Base-by-base conservation (phyloP, 805 yeast genomes). In the Schwanniomyces sp. region DNA sequence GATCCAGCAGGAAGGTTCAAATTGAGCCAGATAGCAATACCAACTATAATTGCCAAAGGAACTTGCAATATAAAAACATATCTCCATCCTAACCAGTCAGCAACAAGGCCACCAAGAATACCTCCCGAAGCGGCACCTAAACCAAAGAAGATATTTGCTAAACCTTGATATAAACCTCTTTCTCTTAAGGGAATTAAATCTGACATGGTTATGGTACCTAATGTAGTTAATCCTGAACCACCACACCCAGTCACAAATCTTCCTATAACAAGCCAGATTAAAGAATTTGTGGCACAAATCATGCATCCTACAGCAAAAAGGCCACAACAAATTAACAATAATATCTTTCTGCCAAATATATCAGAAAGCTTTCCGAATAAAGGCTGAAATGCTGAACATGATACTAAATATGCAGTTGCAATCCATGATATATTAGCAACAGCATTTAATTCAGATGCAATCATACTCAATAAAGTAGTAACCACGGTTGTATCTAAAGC, bases 221-320 rank as follows among this genome's bases (percentile, higher is more conserved):
- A 69, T 0, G 91, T 77, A 43, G 85, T 81, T 58, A 90, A 79
- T 1, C 96, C 96, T 5, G 96, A 94, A n/a, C 96, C 96, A 10
- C 96, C 96, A 47, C 87, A 78, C 16, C 97, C 97, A 24, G 95
- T 84, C 43, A 90, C 73, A 51, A 88, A 81, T 56, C 89, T 71
- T 4, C 86, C 86, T 26, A 79, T 51, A 7, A 84, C 79, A 52
- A 86, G 70, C 45, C 73, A 54, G 39, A 68, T 53, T 11, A 57
- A 79, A 59, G 64, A 81, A 64, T 69, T 66, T 1, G 85, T 76
- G 1, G 74, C 82, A 60, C 88, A 84, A 41, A 82, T 72, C 10
- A 79, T 56, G 45, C 78, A 74, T 1, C 78, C 91, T 1, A 82
- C 34, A 2, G 80, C 76, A 58, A 86, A 86, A n/a, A 78, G 65